A percentile compares a stretch with the other conserved stretches of the same genome.
Conservation (phyloP, 495 filamentous ascomycete genomes). For the Ramalina peruviana region DNA sequence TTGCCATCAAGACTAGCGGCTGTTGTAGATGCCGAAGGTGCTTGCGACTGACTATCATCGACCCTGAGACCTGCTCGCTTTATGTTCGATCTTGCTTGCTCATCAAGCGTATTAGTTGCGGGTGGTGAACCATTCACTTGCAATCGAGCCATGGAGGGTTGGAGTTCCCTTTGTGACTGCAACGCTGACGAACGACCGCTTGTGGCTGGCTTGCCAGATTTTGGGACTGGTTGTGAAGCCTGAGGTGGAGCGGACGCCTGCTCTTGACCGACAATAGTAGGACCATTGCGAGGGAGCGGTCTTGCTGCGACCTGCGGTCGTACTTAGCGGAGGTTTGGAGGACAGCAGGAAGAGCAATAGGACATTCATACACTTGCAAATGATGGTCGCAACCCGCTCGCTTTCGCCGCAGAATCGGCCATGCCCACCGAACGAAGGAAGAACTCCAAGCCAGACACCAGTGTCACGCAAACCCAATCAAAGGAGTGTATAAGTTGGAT, state of each 20-base stretch:
- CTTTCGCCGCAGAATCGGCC: constrained; percentile 15
- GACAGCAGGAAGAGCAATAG: background rate
- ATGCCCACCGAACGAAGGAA: constrained; percentile 10
- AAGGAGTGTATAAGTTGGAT: constrained; percentile 21
- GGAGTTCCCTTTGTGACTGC: constrained; percentile 10
- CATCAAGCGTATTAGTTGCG: constrained; percentile 2
- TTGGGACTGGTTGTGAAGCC: background rate
- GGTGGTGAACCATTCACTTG: constrained; percentile 7
- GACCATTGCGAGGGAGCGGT: constrained; percentile 8
- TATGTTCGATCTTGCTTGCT: constrained; percentile 11
- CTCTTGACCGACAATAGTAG: constrained; percentile 3
- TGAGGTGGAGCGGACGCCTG: background rate
- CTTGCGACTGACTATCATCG: constrained; percentile 49
- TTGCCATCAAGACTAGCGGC: constrained; percentile 81
- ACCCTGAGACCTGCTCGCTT: constrained; percentile 12
- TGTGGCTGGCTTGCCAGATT: background rate
- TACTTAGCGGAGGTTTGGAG: background rate
- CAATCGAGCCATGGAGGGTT: constrained; percentile 12
- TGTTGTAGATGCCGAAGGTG: constrained; percentile 65
- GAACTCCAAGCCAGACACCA: constrained; percentile 4
- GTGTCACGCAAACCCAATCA: constrained; percentile 4
- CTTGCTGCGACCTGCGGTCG: constrained; percentile 14
- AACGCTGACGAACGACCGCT: constrained; percentile 3
- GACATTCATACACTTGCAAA: constrained; percentile 23
- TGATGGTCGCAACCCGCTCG: constrained; percentile 23